A percentile compares a stretch with the other conserved stretches of the same genome.
Evolutionary conservation across 352 stramenopile species (phyloP).

Genomic region (Pythium pyrilobum): DNA sequence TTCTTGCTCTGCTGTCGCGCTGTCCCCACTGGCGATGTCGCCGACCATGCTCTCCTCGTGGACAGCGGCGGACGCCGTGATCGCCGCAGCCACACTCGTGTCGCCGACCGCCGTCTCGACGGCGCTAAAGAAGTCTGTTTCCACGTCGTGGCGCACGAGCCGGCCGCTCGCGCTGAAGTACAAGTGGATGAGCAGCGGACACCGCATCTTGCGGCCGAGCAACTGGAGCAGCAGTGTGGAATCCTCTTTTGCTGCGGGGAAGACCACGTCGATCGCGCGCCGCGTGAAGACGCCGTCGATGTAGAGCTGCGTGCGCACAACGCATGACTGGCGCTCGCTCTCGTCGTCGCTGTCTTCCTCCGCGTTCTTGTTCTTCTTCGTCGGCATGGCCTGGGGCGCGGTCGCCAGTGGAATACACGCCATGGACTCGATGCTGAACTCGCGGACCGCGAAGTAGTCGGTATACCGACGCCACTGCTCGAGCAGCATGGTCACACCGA

Average conservation of each 20-base stretch:
- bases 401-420: conserved; percentile 1
- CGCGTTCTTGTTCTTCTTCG: too few relatives aligned
- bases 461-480: conserved; percentile 20
- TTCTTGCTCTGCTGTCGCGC: too few relatives aligned
- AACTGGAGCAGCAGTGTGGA: too few relatives aligned
- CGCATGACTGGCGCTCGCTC: not conserved
- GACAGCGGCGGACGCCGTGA: not conserved
- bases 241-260: conserved; percentile 1
- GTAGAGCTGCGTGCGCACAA: conserved; percentile 2
- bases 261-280: conserved; percentile 2
- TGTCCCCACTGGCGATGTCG: too few relatives aligned
- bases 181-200: not conserved
- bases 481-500: conserved; percentile 10
- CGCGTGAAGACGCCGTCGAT: conserved; percentile 7
- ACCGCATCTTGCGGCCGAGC: not conserved
- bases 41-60: not conserved
- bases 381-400: too few relatives aligned
- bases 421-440: not conserved
- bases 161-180: not conserved
- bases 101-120: not conserved
- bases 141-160: conserved; percentile 4
- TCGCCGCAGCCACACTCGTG: not conserved
- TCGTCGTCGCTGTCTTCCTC: too few relatives aligned
- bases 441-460: conserved; percentile 10
- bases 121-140: conserved; percentile 3